Evolutionary conservation across 2,329 filamentous ascomycete species (phyloP).

Genomic region (Sporothrix sp.): DNA sequence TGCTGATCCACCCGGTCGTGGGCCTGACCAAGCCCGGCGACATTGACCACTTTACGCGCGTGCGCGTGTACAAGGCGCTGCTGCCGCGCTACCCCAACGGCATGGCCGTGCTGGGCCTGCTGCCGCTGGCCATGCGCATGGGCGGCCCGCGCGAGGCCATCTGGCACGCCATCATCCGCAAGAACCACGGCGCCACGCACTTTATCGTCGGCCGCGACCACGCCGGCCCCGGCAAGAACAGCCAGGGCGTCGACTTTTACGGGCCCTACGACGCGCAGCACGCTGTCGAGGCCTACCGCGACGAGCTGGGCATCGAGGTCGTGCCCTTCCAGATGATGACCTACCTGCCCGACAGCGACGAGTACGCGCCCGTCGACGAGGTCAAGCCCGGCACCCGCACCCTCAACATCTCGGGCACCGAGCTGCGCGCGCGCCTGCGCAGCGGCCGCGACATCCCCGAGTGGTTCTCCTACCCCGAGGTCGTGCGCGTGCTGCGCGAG

Average conservation of each 20-base stretch:
- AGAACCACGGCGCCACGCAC: conserved; percentile 98
- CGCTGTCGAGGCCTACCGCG: conserved; percentile 90
- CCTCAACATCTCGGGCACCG: conserved; percentile 76
- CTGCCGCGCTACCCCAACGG: conserved; percentile 96
- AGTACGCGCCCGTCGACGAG: conserved; percentile 90
- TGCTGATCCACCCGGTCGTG: conserved; percentile 97
- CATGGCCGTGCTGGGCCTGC: conserved; percentile 92
- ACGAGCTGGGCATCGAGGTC: conserved; percentile 96
- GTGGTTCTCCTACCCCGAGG: conserved; percentile 99
- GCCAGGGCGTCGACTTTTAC: conserved; percentile 93
- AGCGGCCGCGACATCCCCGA: conserved; percentile 92
- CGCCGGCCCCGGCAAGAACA: conserved; percentile 96
- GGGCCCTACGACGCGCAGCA: conserved; percentile 96
- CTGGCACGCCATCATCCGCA: conserved; percentile 99
- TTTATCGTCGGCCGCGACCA: conserved; percentile 99
- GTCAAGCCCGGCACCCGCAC: conserved; percentile 77
- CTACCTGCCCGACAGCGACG: conserved; percentile 92
- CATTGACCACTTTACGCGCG: conserved; percentile 98
- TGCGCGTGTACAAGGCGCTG: conserved; percentile 95
- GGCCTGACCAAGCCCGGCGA: conserved; percentile 98
- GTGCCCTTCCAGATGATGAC: conserved; percentile 99
- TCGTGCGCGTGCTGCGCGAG: conserved; percentile 91
- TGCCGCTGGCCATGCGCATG: conserved; percentile 98
- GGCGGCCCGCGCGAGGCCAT: conserved; percentile 95
- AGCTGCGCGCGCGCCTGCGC: conserved; percentile 83